Percentiles rank a stretch among this genome's conserved stretches.
Conservation (phyloP, 192 early-diverging fungal species). For the Backusella luteola region DNA sequence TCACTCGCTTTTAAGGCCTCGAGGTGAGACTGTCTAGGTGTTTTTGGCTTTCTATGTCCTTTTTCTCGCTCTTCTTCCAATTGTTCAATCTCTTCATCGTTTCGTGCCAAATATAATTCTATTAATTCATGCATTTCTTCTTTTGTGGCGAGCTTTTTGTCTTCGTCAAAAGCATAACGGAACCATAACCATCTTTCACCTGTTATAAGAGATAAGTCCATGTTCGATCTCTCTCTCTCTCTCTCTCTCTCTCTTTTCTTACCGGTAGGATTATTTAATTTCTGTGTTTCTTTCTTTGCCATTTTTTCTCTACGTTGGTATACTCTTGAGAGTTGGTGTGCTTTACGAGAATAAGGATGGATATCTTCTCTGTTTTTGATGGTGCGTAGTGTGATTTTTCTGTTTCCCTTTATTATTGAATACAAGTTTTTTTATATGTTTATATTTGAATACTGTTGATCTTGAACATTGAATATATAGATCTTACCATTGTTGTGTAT, state of each 20-base stretch:
- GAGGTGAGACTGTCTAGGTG: constrained; percentile 41
- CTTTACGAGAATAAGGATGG: constrained; percentile 58
- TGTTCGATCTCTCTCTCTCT: background rate
- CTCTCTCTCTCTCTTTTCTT: background rate
- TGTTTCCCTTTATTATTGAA: constrained; percentile 28
- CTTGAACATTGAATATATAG: background rate
- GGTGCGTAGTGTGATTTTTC: constrained; percentile 53
- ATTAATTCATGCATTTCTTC: constrained; percentile 38
- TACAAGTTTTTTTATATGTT: background rate
- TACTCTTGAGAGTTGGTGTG: constrained; percentile 47
- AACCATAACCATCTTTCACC: constrained; percentile 57
- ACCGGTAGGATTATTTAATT: constrained; percentile 32
- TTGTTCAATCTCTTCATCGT: constrained; percentile 47
- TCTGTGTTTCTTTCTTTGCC: constrained; percentile 36
- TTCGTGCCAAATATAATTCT: constrained; percentile 42
- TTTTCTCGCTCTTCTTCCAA: constrained; percentile 39
- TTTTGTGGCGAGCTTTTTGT: constrained; percentile 26
- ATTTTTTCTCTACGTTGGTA: constrained; percentile 51
- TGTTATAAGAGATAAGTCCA: constrained; percentile 9
- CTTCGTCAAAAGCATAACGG: constrained; percentile 50
- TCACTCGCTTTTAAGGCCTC: constrained; percentile 44
- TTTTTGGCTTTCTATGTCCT: constrained; percentile 44
- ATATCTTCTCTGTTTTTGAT: constrained; percentile 56
- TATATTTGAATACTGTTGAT: background rate
- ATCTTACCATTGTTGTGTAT: background rate